A percentile compares a stretch with the other conserved stretches of the same genome.
Evolutionary conservation across 108 stramenopile species (phyloP).

Genomic region (Nannochloropsis salina): DNA sequence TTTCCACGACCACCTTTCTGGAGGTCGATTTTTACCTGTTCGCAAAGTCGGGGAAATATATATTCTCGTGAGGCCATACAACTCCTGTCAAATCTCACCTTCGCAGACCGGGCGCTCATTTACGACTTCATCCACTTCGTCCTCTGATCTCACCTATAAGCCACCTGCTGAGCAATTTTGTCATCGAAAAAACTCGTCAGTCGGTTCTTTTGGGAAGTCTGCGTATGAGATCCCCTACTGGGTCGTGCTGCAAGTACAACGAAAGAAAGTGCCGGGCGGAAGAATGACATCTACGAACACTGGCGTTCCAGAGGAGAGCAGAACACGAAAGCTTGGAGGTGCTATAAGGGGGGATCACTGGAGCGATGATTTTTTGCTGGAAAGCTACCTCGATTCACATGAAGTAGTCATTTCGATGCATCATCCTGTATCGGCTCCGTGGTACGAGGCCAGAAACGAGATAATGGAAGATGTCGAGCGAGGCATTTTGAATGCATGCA

Average conservation of each 20-base stretch:
- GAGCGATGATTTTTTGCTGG: background rate
- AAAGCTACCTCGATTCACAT: background rate
- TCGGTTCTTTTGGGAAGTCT: background rate
- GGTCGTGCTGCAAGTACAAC: background rate
- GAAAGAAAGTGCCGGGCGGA: background rate
- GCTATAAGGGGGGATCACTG: too few relatives aligned
- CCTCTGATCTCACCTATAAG: background rate
- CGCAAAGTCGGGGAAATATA: background rate
- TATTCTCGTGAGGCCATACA: background rate
- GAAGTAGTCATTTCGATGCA: background rate
- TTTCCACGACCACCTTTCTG: background rate
- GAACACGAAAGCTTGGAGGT: background rate
- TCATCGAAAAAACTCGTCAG: background rate
- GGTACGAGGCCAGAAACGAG: background rate
- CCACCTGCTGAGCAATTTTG: background rate
- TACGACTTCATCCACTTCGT: background rate
- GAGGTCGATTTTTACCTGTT: background rate
- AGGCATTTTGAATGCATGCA: background rate
- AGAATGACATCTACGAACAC: background rate
- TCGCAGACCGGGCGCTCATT: background rate
- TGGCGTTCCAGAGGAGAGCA: background rate
- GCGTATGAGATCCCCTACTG: conserved; percentile 19
- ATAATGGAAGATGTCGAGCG: background rate
- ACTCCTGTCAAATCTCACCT: background rate
- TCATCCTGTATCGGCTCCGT: background rate